Percentiles rank a stretch among this genome's conserved stretches.
Evolutionary conservation across 768 basidiomycete species (phyloP).

Genomic region (Podaxis mareebaensis): DNA sequence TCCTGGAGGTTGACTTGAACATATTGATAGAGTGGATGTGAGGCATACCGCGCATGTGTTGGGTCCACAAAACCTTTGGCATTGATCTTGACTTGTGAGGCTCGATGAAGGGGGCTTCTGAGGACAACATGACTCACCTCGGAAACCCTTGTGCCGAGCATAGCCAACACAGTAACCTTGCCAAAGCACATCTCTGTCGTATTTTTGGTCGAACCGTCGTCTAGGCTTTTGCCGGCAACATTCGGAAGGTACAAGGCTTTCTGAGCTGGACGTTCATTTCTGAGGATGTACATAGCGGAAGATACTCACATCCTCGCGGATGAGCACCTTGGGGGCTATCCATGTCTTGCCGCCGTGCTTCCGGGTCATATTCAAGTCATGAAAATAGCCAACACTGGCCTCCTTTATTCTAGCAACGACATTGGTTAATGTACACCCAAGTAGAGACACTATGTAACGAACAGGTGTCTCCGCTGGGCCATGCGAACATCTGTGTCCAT

Average conservation of each 20-base stretch:
- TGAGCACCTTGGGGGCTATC: slow-evolving; percentile 87
- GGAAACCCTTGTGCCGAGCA: slow-evolving; percentile 86
- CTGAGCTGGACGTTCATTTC: slow-evolving; percentile 39
- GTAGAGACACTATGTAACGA: slow-evolving; percentile 22
- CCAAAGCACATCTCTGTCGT: slow-evolving; percentile 79
- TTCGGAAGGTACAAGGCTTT: slow-evolving; percentile 93
- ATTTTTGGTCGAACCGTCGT: slow-evolving; percentile 54
- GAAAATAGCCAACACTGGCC: slow-evolving; percentile 81
- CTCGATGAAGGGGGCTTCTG: neutral
- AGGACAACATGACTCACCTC: slow-evolving; percentile 54
- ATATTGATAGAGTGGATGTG: slow-evolving; percentile 66
- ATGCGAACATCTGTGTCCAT: slow-evolving; percentile 71
- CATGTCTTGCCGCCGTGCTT: slow-evolving; percentile 91
- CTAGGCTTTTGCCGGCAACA: slow-evolving; percentile 71
- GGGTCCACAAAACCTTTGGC: slow-evolving; percentile 66
- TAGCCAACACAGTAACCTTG: slow-evolving; percentile 75
- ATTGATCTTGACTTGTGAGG: slow-evolving; percentile 58
- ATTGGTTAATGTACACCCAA: neutral
- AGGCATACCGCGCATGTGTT: slow-evolving; percentile 51
- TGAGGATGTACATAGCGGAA: neutral
- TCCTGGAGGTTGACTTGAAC: slow-evolving; percentile 93
- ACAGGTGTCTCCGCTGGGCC: slow-evolving; percentile 69
- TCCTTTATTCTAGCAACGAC: slow-evolving; percentile 41
- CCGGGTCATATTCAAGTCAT: slow-evolving; percentile 77
- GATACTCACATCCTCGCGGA: slow-evolving; percentile 81